phyloP scores from a whole-genome alignment of 495 filamentous ascomycete species.

The Neurospora sp. region DNA sequence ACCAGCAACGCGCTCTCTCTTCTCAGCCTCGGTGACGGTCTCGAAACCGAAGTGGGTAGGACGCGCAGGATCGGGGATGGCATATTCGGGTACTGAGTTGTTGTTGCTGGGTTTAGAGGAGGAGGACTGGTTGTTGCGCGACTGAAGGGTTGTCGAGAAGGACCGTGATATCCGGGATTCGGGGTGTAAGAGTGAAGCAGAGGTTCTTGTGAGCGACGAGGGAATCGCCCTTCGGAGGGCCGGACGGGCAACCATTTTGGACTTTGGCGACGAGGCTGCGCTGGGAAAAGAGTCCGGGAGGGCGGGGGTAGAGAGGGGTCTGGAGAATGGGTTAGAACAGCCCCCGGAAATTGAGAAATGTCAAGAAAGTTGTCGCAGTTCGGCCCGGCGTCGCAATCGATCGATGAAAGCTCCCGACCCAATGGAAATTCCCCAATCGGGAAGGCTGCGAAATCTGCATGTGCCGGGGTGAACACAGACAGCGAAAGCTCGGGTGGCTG shows the following conservation, averaged over 20 bases:
- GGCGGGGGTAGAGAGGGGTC: neutral
- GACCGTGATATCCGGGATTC: conserved; percentile 6
- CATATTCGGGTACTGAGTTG: conserved; percentile 16
- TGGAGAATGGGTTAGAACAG: neutral
- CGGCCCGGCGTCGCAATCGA: neutral
- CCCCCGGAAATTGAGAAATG: neutral
- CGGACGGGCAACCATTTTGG: conserved; percentile 16
- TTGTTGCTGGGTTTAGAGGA: conserved; percentile 4
- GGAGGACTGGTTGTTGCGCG: neutral
- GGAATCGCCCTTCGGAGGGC: conserved; percentile 17
- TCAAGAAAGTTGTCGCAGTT: neutral
- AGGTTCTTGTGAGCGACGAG: conserved; percentile 1
- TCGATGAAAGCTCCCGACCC: neutral
- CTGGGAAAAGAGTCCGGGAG: neutral
- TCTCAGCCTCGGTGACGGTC: conserved; percentile 73
- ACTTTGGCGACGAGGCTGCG: neutral
- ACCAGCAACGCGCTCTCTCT: conserved; percentile 56
- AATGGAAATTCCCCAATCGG: neutral
- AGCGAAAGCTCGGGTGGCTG: neutral
- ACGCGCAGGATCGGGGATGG: conserved; percentile 38
- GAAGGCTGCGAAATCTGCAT: conserved; percentile 2
- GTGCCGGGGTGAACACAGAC: neutral
- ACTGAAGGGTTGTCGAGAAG: conserved; percentile 14
- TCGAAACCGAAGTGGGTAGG: conserved; percentile 94
- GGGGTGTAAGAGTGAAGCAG: neutral